Conservation (phyloP, 2,329 filamentous ascomycete genomes). For the Ophiostoma ips region DNA sequence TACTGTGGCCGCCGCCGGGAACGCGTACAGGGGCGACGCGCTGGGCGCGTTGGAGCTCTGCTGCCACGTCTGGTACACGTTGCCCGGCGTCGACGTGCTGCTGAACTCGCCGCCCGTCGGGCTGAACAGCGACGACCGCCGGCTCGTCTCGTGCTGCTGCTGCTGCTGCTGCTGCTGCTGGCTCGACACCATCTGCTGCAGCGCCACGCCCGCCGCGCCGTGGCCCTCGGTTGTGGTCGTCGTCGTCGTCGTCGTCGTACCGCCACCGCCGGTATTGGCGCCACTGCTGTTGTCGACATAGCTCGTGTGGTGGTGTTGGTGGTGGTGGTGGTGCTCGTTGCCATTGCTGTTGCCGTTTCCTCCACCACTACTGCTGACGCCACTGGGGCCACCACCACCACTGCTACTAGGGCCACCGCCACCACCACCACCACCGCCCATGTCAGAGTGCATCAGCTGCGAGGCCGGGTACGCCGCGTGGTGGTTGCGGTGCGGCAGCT, state of each 20-base stretch:
- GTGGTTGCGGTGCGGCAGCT: conserved; percentile 29
- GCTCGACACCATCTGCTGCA: conserved; percentile 32
- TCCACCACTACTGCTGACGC: conserved; percentile 16
- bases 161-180: conserved; percentile 11
- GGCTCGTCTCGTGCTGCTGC: conserved; percentile 28
- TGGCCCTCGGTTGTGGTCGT: conserved; percentile 5
- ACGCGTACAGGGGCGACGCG: conserved; percentile 32
- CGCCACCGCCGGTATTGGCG: neutral
- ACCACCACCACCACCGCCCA: too few species aligned
- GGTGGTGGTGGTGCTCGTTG: too few species aligned
- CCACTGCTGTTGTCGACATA: conserved; percentile 25
- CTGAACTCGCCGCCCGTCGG: conserved; percentile 32
- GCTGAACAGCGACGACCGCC: conserved; percentile 32
- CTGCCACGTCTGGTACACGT: conserved; percentile 33
- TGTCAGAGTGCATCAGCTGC: conserved; percentile 28
- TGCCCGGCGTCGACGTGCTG: conserved; percentile 21
- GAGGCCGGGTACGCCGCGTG: conserved; percentile 23
- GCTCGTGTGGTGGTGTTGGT: conserved; percentile 23
- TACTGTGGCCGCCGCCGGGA: conserved; percentile 17
- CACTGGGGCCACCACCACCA: too few species aligned
- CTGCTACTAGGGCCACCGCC: too few species aligned
- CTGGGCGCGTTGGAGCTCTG: conserved; percentile 27
- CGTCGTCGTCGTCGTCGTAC: too few species aligned
- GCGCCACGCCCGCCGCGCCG: conserved; percentile 22
- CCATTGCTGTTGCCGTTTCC: too few species aligned